A percentile compares a stretch with the other conserved stretches of the same genome.
Evolutionary conservation across 208 protist genomes (phyloP).

Genomic region (Endotrypanum monterogeii): DNA sequence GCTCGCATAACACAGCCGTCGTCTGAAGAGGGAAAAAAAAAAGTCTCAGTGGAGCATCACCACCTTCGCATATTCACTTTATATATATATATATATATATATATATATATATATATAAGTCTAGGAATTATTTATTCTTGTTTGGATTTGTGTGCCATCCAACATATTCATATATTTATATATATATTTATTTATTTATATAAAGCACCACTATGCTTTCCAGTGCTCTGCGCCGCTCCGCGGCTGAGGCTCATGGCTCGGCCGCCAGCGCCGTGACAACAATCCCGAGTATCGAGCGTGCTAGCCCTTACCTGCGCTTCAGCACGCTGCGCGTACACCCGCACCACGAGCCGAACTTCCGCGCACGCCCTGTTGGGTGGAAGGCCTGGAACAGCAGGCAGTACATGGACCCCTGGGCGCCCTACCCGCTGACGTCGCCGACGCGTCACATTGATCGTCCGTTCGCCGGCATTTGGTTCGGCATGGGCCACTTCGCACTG

Average conservation of each 20-base stretch:
- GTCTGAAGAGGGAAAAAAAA: too few relatives aligned
- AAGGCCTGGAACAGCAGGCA: constrained; percentile 77
- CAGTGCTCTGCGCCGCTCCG: constrained; percentile 63
- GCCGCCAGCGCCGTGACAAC: constrained; percentile 43
- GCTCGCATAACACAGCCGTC: too few relatives aligned
- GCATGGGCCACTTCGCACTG: constrained; percentile 79
- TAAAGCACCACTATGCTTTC: constrained; percentile 43
- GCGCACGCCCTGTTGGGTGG: constrained; percentile 70
- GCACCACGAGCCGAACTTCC: constrained; percentile 79
- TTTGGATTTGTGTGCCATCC: too few relatives aligned
- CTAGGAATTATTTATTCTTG: too few relatives aligned
- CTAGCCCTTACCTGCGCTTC: constrained; percentile 76
- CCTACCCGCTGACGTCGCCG: constrained; percentile 67
- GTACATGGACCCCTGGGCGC: constrained; percentile 73
- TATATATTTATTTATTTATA: background rate
- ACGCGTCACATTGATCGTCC: constrained; percentile 69
- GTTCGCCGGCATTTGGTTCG: constrained; percentile 73
- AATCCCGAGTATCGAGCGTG: constrained; percentile 68
- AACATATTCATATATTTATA: background rate
- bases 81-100: background rate
- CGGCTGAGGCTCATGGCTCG: constrained; percentile 29
- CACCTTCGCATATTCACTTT: too few relatives aligned
- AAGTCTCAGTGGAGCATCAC: too few relatives aligned
- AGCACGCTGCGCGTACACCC: constrained; percentile 73
- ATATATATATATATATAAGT: background rate